Evolutionary conservation across 2,329 filamentous ascomycete species (phyloP), one percentile per base, ranked within the genome.

Genomic region (Fusarium citri): DNA sequence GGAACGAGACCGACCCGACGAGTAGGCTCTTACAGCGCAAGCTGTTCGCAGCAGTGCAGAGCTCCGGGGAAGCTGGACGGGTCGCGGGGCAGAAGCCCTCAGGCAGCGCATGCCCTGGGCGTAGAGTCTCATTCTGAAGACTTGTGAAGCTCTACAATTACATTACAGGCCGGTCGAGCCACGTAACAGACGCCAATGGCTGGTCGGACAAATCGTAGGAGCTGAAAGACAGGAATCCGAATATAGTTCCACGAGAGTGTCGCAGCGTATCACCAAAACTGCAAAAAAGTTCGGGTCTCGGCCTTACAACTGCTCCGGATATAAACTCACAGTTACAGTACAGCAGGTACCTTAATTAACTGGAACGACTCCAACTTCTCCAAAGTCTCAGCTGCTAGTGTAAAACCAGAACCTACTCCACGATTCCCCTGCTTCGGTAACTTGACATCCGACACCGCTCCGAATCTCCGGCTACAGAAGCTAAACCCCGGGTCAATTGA

Each of bases 61-160:
- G 73, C 68, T 72, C 61, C 62, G 71, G 59, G 60, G 40, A 57
- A 69, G 66, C 58, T 73, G 70, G 53, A 62, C 70, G 37, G 65
- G 61, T 71, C 74, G 73, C 22, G 69, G 70, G 55, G 74, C 61
- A 72, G 66, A 63, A 46, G 68, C 67, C 66, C 76, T 54, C 37
- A 82, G 74, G 60, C 72, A 71, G 25, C 72, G 75, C 72, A 75
- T 66, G 63, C 71, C 66, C 18, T 70, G 69, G 48, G 69, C 62
- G 57, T 71, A 74, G 41, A 72, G 48, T 51, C 69, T 74, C 74
- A 77, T 79, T 57, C 31, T 68, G 40, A 40, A 40, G n/a, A 31
- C 34, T 40, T 51, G 25, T 20, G 18, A 46, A 72, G 72, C 67
- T 72, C 50, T 16, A 59, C 26, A 74, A 70, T 74, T 51, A 66